Percentiles rank a stretch among this genome's conserved stretches.
Evolutionary conservation across 2,329 filamentous ascomycete genomes (phyloP).

Genomic region (Diplodia sapinea): DNA sequence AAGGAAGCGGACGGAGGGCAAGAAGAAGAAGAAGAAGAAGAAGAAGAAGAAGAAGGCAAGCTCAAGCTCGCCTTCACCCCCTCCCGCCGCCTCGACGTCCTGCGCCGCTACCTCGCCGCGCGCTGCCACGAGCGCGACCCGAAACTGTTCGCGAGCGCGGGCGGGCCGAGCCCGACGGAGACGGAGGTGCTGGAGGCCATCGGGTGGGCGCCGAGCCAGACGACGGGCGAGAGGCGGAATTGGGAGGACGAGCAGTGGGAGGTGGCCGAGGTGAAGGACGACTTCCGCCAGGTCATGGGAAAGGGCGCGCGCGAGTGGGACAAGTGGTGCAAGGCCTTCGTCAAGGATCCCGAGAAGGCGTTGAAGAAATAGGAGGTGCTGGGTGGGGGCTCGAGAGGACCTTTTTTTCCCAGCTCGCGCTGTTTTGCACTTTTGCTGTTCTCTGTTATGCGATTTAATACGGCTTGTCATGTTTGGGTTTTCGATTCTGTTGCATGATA

Average conservation of each 20-base stretch:
- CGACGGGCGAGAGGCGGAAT: slow-evolving; percentile 40
- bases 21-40: not conserved
- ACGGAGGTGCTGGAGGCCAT: slow-evolving; percentile 51
- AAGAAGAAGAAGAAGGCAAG: slow-evolving; percentile 35
- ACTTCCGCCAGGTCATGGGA: slow-evolving; percentile 47
- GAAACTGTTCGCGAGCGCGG: slow-evolving; percentile 44
- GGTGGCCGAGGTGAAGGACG: slow-evolving; percentile 49
- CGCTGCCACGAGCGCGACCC: slow-evolving; percentile 47
- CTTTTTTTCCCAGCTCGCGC: too few species aligned
- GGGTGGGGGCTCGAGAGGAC: too few species aligned
- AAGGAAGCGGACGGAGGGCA: too few species aligned
- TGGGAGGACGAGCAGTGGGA: slow-evolving; percentile 56
- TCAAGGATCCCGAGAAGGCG: slow-evolving; percentile 49
- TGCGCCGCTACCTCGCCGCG: slow-evolving; percentile 49
- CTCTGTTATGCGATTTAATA: too few species aligned
- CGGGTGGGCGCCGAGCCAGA: slow-evolving; percentile 50
- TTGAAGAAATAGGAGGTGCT: slow-evolving; percentile 43
- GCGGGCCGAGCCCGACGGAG: slow-evolving; percentile 41
- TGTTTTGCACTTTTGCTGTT: too few species aligned
- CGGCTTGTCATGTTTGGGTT: too few species aligned
- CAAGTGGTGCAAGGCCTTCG: slow-evolving; percentile 47
- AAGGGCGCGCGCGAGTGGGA: slow-evolving; percentile 52
- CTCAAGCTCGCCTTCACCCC: slow-evolving; percentile 48
- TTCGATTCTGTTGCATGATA: too few species aligned
- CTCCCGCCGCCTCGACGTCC: slow-evolving; percentile 45